Conservation (phyloP, 805 yeast genomes). For the Priceomyces fermenticarens region DNA sequence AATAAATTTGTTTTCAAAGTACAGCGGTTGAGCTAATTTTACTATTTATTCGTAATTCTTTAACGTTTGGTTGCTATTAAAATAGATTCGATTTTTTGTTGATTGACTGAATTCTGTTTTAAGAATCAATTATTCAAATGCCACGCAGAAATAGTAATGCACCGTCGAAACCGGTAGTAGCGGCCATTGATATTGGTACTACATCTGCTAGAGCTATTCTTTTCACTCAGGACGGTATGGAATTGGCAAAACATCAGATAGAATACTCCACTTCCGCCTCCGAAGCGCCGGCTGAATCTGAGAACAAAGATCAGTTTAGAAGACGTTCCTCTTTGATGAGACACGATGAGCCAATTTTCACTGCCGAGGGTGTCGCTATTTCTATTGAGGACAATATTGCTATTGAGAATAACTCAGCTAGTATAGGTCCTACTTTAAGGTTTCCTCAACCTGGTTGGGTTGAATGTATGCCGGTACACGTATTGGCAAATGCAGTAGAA, state of each 20-base stretch:
- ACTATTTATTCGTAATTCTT: too few species aligned
- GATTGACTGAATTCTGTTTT: neutral
- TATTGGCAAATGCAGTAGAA: conserved; percentile 73
- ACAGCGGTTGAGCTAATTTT: too few species aligned
- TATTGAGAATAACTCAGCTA: conserved; percentile 55
- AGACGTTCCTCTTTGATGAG: conserved; percentile 42
- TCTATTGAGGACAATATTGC: conserved; percentile 56
- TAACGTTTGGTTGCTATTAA: neutral
- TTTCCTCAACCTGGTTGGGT: conserved; percentile 91
- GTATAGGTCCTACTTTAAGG: conserved; percentile 64
- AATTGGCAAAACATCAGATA: conserved; percentile 84
- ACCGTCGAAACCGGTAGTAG: conserved; percentile 46
- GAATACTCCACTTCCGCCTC: conserved; percentile 79
- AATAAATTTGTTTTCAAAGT: too few species aligned
- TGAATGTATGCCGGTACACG: conserved; percentile 85
- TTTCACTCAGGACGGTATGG: conserved; percentile 69
- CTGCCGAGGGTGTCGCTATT: conserved; percentile 73
- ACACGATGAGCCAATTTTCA: conserved; percentile 57
- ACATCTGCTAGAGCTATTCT: conserved; percentile 87
- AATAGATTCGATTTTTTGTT: neutral
- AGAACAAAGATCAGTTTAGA: conserved; percentile 44
- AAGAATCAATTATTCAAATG: conserved; percentile 17
- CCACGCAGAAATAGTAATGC: conserved; percentile 43
- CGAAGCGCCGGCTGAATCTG: conserved; percentile 43
- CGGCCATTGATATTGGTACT: conserved; percentile 86